Evolutionary conservation across 2,329 filamentous ascomycete species (phyloP), one percentile per base, ranked within the genome.

Genomic region (Herpomyces periplanetae): DNA sequence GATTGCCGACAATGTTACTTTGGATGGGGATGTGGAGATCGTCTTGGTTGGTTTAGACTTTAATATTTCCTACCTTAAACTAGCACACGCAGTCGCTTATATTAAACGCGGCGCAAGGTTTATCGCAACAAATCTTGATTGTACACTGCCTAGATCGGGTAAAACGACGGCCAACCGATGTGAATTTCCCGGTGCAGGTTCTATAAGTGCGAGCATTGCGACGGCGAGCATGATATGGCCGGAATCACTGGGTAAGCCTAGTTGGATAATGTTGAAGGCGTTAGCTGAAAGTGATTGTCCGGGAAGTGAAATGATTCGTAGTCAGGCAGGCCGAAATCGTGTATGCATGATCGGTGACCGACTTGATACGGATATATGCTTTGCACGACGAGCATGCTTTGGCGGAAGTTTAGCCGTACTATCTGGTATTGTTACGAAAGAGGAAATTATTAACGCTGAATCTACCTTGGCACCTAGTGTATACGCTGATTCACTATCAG

Each of bases 221-320:
- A 45, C 51, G 26, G 42, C 43, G 3, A 42, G 40, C 8, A 49
- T 49, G 3, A 41, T 53, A 34, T 47, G 63, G 30, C 75, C 80
- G 1, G 40, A 69, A 13, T 58, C 66, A 3, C 43, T 91, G 15
- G 80, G 80, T 1, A 96, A 96, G 43, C 80, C 80, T 3, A 87
- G 69, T 35, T 71, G 87, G 43, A 75, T 75, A 3, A 96, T 96
- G 80, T 87, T 96, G 75, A 75, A 91, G 37, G 71, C 80, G 3
- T 64, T 96, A 22, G 75, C 91, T 44, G 75, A 75, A 23, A n/a
- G n/a, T n/a, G n/a, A n/a, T n/a, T n/a, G n/a, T n/a, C n/a, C n/a
- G n/a, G n/a, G n/a, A n/a, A n/a, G n/a, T n/a, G n/a, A n/a, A n/a
- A n/a, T n/a, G n/a, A n/a, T n/a, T n/a, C 87, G 85, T 39, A 88